Percentiles rank a stretch among this genome's conserved stretches.
Evolutionary conservation across 1,284 basidiomycete species (phyloP).

Genomic region (Vanrija humicola): DNA sequence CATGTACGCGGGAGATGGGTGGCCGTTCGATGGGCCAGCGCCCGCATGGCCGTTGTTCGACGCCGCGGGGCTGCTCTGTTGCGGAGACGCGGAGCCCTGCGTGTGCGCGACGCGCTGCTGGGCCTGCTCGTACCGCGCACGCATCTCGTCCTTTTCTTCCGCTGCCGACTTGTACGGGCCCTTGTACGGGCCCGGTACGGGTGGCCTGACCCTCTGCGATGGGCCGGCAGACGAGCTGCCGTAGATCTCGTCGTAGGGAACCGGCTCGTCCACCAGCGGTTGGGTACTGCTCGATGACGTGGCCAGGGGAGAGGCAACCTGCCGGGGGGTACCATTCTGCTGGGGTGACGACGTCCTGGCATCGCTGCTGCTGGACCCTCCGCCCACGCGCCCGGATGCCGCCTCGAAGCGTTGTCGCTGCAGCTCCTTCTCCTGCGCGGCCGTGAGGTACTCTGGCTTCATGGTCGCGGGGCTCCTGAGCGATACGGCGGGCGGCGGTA

Average conservation of each 20-base stretch:
- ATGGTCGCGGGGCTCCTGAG: neutral
- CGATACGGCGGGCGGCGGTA: neutral
- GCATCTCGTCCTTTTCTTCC: constrained; percentile 23
- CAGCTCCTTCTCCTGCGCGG: constrained; percentile 22
- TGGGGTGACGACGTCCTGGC: too few species aligned
- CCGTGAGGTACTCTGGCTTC: constrained; percentile 9
- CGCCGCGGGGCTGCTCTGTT: too few species aligned
- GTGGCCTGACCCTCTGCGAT: neutral
- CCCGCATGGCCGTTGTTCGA: too few species aligned
- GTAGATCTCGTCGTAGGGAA: constrained; percentile 16
- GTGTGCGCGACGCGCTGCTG: constrained; percentile 49
- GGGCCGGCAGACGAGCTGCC: neutral
- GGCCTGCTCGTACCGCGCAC: constrained; percentile 38
- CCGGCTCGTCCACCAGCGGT: constrained; percentile 2
- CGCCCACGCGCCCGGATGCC: constrained; percentile 7
- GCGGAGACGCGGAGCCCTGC: neutral
- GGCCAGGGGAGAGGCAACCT: neutral
- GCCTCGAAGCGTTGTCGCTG: constrained; percentile 18
- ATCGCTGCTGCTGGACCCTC: too few species aligned
- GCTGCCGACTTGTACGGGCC: constrained; percentile 11
- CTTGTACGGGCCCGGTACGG: constrained; percentile 3
- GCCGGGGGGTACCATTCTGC: too few species aligned
- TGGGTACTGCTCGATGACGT: neutral
- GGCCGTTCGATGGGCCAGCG: too few species aligned
- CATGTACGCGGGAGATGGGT: constrained; percentile 2